Evolutionary conservation across 371 early-diverging fungal species (phyloP), one percentile per base, ranked within the genome.

Genomic region (Parasitella parasitica): DNA sequence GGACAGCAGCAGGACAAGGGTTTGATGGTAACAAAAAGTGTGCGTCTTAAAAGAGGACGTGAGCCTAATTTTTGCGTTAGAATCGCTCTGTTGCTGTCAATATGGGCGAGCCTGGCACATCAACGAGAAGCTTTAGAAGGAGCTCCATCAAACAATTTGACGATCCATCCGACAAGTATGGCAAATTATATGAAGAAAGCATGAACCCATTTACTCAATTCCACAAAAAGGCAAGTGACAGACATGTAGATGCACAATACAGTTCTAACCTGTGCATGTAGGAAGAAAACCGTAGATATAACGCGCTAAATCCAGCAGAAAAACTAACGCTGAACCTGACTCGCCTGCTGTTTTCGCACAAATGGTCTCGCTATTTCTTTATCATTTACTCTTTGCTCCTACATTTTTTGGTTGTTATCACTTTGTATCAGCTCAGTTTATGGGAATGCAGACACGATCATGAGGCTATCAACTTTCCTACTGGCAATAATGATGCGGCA

Each of bases 181-280:
- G 84, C 7, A 78, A 80, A 50, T 67, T 91, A 58, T 96, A 95
- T 58, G 96, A 95, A 65, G 92, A 91, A 50, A 86, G 79, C 37
- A 84, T 94, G 76, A 93, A 96, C 67, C 97, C 96, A 20, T 96
- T 96, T 70, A 83, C 85, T 20, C 89, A 86, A 27, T 95, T 96
- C 73, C 89, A 91, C 60, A 72, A 83, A 37, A 86, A 84, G 79
- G 84, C 80, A 75, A 64, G 38, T 22, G 1, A 34, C 36, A 37
- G 12, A 15, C 2, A 35, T 7, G 30, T 18, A 38, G 6, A 15
- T 15, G 7, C 12, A 26, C 6, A 4, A 34, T 8, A 16, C 15
- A 51, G 16, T 12, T 41, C 20, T n/a, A 22, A 52, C 18, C 16
- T 15, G 12, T 3, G 18, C 22, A 22, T 46, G 26, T 67, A 87